Base-by-base conservation (phyloP, 2,329 filamentous ascomycete genomes). In the Talaromyces sp. region DNA sequence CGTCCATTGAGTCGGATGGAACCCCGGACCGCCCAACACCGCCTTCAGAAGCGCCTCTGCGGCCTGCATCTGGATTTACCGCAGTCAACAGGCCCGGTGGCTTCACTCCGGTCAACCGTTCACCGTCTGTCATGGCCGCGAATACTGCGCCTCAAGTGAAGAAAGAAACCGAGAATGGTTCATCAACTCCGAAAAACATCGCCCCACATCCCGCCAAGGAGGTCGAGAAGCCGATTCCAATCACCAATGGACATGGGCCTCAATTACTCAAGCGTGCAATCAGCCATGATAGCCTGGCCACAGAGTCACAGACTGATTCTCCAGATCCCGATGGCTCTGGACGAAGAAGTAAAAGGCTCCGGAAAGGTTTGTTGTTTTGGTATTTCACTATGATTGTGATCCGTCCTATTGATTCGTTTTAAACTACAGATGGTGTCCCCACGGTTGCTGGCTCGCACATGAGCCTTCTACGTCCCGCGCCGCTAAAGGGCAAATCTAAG, bases 381-480 rank as follows among this genome's bases (percentile, higher is more conserved):
- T 26, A 50, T 29, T 31, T 38, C 46, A 53, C 49, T 26, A 24
- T 21, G 19, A 41, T 53, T 13, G 43, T 29, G 27, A 41, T 35
- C 21, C 41, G 24, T 46, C 11, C 27, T 57, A 51, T 43, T 64
- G 21, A 64, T 35, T 38, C 21, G 26, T n/a, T 19, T 19, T 31
- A 55, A 26, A 58, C 61, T 51, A 58, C 66, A 78, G 75, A 85
- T 72, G 77, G 76, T 50, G 80, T 82, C 38, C 91, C 93, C 50
- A 96, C 91, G 35, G 91, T 99, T 66, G 92, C 92, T 65, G 95
- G 95, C 58, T 98, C 93, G 57, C 92, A 98, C 77, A 98, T 98
- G 92, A 95, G 91, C 63, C 86, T 93, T 69, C 92, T 96, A 71
- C 90, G 93, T 58, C 91, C 93, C 60, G 88, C 89, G 27, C 87